Conservation (phyloP, 306 rosid species). For the Vigna hirtella region DNA sequence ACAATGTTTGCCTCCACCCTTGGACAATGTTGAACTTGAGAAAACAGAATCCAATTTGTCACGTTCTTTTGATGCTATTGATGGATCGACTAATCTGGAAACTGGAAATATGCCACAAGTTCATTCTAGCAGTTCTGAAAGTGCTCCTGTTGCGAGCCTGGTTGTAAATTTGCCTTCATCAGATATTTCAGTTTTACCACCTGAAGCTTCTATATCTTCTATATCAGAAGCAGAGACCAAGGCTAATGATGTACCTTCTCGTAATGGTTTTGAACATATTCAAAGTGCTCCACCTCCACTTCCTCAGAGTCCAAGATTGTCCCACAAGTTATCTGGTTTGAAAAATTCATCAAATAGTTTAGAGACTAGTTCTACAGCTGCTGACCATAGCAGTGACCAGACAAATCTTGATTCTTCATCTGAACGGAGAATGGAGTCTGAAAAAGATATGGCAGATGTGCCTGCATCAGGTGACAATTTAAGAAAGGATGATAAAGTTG, state of each 20-base stretch:
- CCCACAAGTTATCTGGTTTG: constrained; percentile 53
- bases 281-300: constrained; percentile 50
- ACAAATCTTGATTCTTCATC: constrained; percentile 46
- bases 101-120: constrained; percentile 47
- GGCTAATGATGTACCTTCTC: constrained; percentile 51
- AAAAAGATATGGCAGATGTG: constrained; percentile 51
- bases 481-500: constrained; percentile 52
- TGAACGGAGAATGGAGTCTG: constrained; percentile 50
- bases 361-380: constrained; percentile 46
- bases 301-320: constrained; percentile 68
- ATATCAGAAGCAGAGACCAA: constrained; percentile 51
- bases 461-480: constrained; percentile 50
- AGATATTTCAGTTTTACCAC: constrained; percentile 52
- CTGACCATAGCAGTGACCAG: constrained; percentile 50
- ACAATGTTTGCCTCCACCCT: constrained; percentile 76
- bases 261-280: constrained; percentile 53
- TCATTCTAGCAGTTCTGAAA: constrained; percentile 52
- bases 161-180: constrained; percentile 54
- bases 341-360: constrained; percentile 53
- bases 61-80: constrained; percentile 49
- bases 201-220: constrained; percentile 52
- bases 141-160: constrained; percentile 41
- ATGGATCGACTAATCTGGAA: constrained; percentile 49
- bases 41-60: constrained; percentile 51
- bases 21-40: constrained; percentile 61